Base-by-base conservation (phyloP, 2,329 filamentous ascomycete species). In the Aquanectria penicillioides region DNA sequence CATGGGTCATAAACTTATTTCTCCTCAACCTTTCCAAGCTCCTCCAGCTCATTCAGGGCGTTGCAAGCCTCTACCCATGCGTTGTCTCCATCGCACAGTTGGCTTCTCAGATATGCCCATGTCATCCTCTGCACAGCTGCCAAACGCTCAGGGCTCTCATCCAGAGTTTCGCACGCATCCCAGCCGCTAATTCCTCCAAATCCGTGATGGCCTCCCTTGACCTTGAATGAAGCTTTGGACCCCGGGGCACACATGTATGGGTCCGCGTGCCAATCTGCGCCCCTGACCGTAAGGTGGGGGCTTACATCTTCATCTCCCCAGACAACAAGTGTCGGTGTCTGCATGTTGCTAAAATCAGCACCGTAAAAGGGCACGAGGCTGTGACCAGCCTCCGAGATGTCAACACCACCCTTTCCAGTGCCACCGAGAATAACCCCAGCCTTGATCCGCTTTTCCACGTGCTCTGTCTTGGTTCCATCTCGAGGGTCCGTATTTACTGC, bases 161-260 rank as follows among this genome's bases (percentile, higher is more conserved):
- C 69, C 12, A 61, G 53, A 5, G 62, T 66, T 37, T 72, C 69
- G 5, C 57, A 38, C 0, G 69, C 69, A 17, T 71, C 65, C 69
- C 69, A 72, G 2, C 66, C 65, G 11, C 64, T 65, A 0, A 72
- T 61, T 1, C 70, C 70, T 2, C 70, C 70, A 22, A 72, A 70
- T 0, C 66, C 66, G 22, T 72, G 70, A 7, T 63, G 57, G 9
- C 70, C 69, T 2, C 61, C 66, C 18, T 61, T 65, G 0, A 72
- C 46, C 5, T 40, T 29, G 2, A 67, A 65, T 0, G 67, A 61
- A 2, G 61, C 53, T n/a, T 71, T 72, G 1, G 67, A 61, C 0
- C 56, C 59, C 0, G 68, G 66, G 0, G 67, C 38, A 3, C 59
- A 43, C 1, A 18, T 59, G 48, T 70, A 72, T 0, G 69, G 57